Evolutionary conservation across 441 rosid genomes (phyloP), one percentile per base, ranked within the genome.

Genomic region (Manihot esculenta): DNA sequence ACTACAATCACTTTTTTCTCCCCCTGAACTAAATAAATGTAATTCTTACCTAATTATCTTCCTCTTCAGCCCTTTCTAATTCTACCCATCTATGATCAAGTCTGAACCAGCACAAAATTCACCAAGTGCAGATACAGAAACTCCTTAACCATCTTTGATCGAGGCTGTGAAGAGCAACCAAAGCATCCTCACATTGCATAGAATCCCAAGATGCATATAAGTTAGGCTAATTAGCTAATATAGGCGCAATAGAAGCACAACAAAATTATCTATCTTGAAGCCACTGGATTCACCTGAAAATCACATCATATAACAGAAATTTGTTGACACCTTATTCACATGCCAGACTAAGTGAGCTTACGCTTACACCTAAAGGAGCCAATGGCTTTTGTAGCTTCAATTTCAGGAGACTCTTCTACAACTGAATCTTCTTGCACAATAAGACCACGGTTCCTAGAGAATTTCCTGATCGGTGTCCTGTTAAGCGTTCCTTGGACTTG

Each of bases 391-490:
- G 66, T 45, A 58, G 47, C 77, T 60, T 69, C 76, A 26, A 38
- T 27, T 68, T 76, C 82, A 38, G 86, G 80, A 1, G 84, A 78
- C 56, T 82, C 87, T 58, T 82, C 81, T n/a, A 81, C 78, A 15
- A 83, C 69, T 11, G 81, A 59, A 49, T 84, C 86, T 74, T 86
- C 84, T 61, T 74, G 81, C n/a, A 81, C 24, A 49, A 80, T 75
- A 74, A 83, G 66, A 44, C 87, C 88, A 11, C 80, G 82, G 74
- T 81, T 84, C 75, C 88, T 76, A 8, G 83, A 76, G 26, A 83
- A 59, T 66, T 81, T 86, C 75, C 77, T 77, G 72, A 81, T 86
- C 15, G 85, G 90, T 17, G 87, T 84, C 33, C 77, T 73, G 6
- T 76, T 55, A 12, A 11, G 21, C 12, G 66, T 59, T 47, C 45